phyloP scores from a whole-genome alignment of 164 flowering plant species.

The Houttuynia cordata region DNA sequence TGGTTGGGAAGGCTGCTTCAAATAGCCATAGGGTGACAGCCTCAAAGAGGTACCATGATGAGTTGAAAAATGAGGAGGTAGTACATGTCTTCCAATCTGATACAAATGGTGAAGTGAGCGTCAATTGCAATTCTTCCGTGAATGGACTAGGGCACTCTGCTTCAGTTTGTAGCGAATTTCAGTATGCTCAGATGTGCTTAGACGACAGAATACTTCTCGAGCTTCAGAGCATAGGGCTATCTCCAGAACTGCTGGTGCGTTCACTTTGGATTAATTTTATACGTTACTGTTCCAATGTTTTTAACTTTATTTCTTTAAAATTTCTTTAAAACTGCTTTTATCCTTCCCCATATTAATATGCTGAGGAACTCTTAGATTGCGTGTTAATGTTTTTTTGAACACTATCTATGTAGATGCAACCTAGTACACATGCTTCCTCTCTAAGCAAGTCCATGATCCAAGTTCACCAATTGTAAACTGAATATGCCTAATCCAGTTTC shows the following conservation, averaged over 20 bases:
- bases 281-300: too few species aligned
- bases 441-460: too few species aligned
- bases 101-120: conserved; percentile 12
- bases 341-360: too few species aligned
- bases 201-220: conserved; percentile 58
- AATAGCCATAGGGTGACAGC: conserved; percentile 39
- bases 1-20: conserved; percentile 26
- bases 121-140: conserved; percentile 14
- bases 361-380: too few species aligned
- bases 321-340: too few species aligned
- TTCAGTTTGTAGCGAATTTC: conserved; percentile 28
- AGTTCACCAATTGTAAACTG: too few species aligned
- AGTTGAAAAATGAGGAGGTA: conserved; percentile 23
- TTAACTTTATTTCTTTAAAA: too few species aligned
- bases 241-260: conserved; percentile 54
- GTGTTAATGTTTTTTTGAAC: too few species aligned
- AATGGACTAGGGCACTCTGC: conserved; percentile 6
- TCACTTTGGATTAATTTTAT: too few species aligned
- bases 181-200: conserved; percentile 45
- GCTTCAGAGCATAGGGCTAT: conserved; percentile 62
- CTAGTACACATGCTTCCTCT: too few species aligned
- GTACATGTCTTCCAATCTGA: conserved; percentile 11
- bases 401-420: too few species aligned
- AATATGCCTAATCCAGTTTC: too few species aligned
- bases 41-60: conserved; percentile 21